Base-by-base conservation (phyloP, 2,329 filamentous ascomycete species). In the Stemphylium vesicarium region DNA sequence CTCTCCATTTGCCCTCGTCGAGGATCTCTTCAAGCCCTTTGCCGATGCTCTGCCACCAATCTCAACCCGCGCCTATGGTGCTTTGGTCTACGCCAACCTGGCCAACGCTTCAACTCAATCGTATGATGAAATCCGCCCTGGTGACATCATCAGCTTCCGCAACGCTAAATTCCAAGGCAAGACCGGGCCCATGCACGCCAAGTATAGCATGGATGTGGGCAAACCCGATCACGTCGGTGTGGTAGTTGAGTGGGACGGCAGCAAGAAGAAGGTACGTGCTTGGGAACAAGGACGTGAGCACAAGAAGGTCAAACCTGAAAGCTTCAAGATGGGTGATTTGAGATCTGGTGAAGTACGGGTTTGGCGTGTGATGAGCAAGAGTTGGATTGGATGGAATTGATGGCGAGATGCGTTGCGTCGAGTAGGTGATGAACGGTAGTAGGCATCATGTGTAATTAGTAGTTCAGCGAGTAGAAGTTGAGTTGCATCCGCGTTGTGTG, bases 191-290 rank as follows among this genome's bases (percentile, higher is more conserved):
- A 93, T 99, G 90, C 93, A 98, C 73, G 89, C 91, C 63, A 98
- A 97, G 75, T 99, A 99, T 75, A 88, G 83, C 43, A 81, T 86
- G 47, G 95, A 99, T 65, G 91, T 97, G 1, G 93, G 92, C 62
- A 95, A 91, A 73, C 91, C 85, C 9, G 84, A 94, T 60, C 95
- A 99, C 69, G 94, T 98, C 0, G 95, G 85, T 2, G 80, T 99
- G 2, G 94, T 99, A 4, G 85, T 92, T 9, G 95, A 99, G 75
- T 99, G 95, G 95, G 95, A 99, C 75, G 95, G 95, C 3, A 96
- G 92, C 36, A 96, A 97, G 85, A 96, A 96, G 84, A 97, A 98
- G 82, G 89, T 99, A 22, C 82, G 93, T 24, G 93, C 89, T 1
- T 98, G 92, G 91, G 95, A 98, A 76, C 95, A 99, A 74, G 94